Base-by-base conservation (phyloP, 75 land plant species). In the Picea glauca region DNA sequence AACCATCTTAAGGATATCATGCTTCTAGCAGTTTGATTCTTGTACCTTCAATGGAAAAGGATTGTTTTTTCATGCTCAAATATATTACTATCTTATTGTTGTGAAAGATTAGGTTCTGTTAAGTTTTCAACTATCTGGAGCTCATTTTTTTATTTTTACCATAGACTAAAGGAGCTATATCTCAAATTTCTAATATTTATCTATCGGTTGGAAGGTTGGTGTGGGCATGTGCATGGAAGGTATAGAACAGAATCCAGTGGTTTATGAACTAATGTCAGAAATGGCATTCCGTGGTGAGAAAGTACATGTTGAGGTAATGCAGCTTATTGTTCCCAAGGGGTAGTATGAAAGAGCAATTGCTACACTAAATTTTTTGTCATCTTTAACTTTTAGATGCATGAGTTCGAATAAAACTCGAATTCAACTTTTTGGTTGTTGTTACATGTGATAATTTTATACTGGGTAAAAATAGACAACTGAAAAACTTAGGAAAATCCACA, bases 171-270 rank as follows among this genome's bases (percentile, higher is more conserved):
- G 56, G 56, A 50, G 56, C 56, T 50, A 50, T 50, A 50, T 50
- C 11, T 9, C 56, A 50, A 50, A 50, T 9, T 50, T 1, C 63
- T 20, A 20, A 23, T 50, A 61, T 62, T 8, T 40, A 14, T 15
- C 14, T 59, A n/a, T 60, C 62, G 11, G 5, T 81, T 17, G 21
- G 13, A 72, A 96, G 99, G 93, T 96, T 86, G 99, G 99, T 76
- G 93, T 96, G 80, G 99, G 99, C 81, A 92, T 96, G 99, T 96
- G 99, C 88, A 96, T 96, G 99, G 99, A 96, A 88, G 99, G 99
- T 80, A 94, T 92, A 33, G 95, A 96, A 78, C 99, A 96, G 14
- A 96, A 96, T 78, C 99, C 99, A 20, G 98, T 96, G 80, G 98
- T 96, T 40, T 96, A 94, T 85, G 99, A 96, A 72, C 87, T 94